A percentile compares a stretch with the other conserved stretches of the same genome.
phyloP scores from a whole-genome alignment of 2,329 filamentous ascomycete genomes.

The Fusarium transvaalense region DNA sequence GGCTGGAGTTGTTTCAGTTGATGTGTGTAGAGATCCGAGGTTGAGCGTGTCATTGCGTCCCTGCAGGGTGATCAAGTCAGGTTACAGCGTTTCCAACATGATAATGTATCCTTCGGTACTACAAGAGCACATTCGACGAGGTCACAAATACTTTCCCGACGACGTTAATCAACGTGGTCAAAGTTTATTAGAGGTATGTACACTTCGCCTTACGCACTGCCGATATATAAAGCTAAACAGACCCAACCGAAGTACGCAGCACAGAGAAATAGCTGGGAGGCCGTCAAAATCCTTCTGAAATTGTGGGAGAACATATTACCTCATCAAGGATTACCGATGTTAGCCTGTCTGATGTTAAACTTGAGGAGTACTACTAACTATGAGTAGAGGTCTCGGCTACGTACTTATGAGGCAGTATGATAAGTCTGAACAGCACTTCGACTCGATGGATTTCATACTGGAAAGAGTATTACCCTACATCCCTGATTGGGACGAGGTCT shows the following conservation, averaged over 20 bases:
- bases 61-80: background rate
- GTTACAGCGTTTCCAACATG: accelerated
- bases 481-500: accelerated
- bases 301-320: conserved; percentile 31
- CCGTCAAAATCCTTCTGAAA: background rate
- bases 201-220: accelerated
- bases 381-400: background rate
- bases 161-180: accelerated
- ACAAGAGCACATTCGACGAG: accelerated
- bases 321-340: conserved; percentile 24
- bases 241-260: accelerated
- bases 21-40: background rate
- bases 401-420: accelerated
- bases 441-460: accelerated
- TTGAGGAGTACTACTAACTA: background rate
- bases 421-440: too few relatives aligned
- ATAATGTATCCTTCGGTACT: accelerated
- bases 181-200: background rate
- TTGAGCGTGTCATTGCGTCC: conserved; percentile 7
- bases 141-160: conserved; percentile 2
- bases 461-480: background rate
- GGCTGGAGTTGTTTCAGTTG: background rate
- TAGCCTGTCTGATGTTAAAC: accelerated
- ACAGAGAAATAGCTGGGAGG: accelerated
- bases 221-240: accelerated